Conservation (phyloP, 176 grass and related monocot genomes). For the Aegilops bicornis region DNA sequence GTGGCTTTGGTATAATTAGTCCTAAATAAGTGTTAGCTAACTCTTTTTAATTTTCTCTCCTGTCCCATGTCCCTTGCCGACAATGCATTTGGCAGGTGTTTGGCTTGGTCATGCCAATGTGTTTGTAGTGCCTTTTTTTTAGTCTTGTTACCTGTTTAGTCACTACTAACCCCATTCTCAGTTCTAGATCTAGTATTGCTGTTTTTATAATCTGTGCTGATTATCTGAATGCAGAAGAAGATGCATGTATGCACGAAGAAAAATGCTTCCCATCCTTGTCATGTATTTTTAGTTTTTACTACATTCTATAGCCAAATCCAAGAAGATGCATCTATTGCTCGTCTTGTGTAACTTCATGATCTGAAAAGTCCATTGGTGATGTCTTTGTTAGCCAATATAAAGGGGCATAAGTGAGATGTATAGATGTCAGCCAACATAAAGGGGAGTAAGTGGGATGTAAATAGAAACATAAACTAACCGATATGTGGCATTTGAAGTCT, state of each 20-base stretch:
- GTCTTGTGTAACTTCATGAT: background rate
- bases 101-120: conserved; percentile 10
- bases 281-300: background rate
- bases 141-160: background rate
- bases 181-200: conserved; percentile 6
- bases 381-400: background rate
- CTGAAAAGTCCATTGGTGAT: conserved; percentile 6
- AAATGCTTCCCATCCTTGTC: background rate
- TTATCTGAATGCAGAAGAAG: conserved; percentile 13
- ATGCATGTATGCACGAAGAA: background rate
- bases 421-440: background rate
- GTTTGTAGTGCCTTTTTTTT: conserved; percentile 2
- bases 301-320: background rate
- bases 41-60: background rate
- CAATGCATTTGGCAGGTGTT: background rate
- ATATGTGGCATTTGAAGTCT: background rate
- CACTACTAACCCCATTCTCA: background rate
- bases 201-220: background rate
- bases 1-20: conserved; percentile 16
- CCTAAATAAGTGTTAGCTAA: conserved; percentile 1
- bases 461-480: background rate
- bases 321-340: background rate
- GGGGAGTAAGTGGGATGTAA: background rate
- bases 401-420: background rate
- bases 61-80: background rate